Base-by-base conservation (phyloP, 2,329 filamentous ascomycete species). In the Didymella arachidicola region DNA sequence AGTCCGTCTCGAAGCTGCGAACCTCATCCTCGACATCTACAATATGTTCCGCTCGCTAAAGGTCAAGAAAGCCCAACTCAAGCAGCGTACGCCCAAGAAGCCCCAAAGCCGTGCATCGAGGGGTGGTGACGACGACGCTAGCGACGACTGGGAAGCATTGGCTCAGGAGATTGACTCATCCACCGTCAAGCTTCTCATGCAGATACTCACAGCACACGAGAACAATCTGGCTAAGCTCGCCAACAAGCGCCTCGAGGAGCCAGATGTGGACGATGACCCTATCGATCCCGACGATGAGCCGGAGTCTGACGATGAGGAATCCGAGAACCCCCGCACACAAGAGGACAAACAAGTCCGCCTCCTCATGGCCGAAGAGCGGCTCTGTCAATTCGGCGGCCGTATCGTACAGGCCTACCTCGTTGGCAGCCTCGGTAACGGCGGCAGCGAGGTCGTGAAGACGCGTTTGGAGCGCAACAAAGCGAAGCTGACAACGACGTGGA, bases 361-460 rank as follows among this genome's bases (percentile, higher is more conserved):
- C 56, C 83, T 97, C 32, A 83, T 93, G 58, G 88, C 92, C 0
- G 95, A 98, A 77, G 90, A 94, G 72, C 86, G 88, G 19, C 84
- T 98, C 0, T 98, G 94, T 77, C 90, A 94, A 68, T 82, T 97
- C 26, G 89, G 93, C 0, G 89, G 88, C 62, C 96, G 95, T 73
- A 86, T 96, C 42, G 90, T 97, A 36, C 85, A 96, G 41, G 90
- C 89, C 12, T 87, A 96, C 22, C 82, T 90, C 10, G 91, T 88
- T 19, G 87, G 87, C 52, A 87, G 93, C 39, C 81, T 97, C 49
- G 92, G 96, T 71, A 60, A 61, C 1, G 62, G 68, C 11, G 79
- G 85, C 29, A 64, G 65, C 7, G 79, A 84, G 11, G 78, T 84
- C 27, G 83, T 96, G 34, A 85, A 86, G 62, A 86, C 87, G 68